These are phyloP conservation scores for Cryphonectria nitschkei DNA, from an alignment of 2,329 filamentous ascomycete species.

Conservation along the genomic window DNA sequence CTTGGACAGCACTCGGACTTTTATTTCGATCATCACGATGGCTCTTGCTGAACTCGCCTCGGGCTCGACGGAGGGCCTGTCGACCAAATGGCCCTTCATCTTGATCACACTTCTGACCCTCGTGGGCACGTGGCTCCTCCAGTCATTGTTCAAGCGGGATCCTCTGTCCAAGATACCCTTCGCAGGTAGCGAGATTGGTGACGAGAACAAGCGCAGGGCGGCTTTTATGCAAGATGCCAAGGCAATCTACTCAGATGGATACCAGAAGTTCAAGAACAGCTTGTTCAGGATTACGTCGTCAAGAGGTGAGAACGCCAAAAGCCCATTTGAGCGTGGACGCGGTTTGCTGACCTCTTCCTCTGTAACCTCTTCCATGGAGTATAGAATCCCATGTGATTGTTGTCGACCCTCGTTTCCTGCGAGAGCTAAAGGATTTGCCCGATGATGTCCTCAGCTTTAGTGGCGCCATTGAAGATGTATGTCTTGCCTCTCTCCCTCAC, in stretches of 20 bases:
- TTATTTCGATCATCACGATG: background rate
- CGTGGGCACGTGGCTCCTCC: constrained; percentile 23
- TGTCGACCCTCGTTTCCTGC: constrained; percentile 16
- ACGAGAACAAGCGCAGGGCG: constrained; percentile 34
- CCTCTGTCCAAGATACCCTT: constrained; percentile 35
- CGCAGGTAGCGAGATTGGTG: constrained; percentile 34
- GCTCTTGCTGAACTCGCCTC: constrained; percentile 16
- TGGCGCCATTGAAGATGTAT: constrained; percentile 22
- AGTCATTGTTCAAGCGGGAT: constrained; percentile 20
- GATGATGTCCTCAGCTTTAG: constrained; percentile 23
- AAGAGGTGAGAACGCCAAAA: background rate
- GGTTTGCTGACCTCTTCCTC: background rate
- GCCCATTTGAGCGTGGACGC: no score
- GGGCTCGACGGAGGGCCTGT: constrained; percentile 3
- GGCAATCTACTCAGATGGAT: constrained; percentile 37
- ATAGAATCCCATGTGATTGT: constrained; percentile 20
- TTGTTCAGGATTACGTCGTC: constrained; percentile 23
- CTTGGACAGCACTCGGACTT: background rate
- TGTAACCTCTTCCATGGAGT: no score
- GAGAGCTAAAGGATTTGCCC: constrained; percentile 25
- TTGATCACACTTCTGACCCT: constrained; percentile 18
- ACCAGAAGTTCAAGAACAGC: constrained; percentile 33
- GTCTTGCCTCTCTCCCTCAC: background rate
- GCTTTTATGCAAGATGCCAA: constrained; percentile 33
- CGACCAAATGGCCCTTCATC: constrained; percentile 21